Base-by-base conservation (phyloP, 2,329 filamentous ascomycete species). In the Fusarium marasasianum region DNA sequence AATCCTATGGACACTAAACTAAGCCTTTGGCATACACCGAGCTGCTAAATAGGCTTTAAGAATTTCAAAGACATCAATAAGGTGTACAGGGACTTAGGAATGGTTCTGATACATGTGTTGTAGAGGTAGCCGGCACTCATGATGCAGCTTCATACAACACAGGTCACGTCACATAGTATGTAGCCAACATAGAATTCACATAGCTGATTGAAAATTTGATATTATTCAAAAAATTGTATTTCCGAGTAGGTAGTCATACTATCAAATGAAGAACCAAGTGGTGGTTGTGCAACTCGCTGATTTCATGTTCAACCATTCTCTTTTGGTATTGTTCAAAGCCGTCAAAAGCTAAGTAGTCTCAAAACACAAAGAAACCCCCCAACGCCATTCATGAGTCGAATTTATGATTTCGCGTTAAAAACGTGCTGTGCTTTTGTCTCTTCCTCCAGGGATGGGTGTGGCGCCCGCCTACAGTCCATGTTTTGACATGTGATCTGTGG, bases 381-480 rank as follows among this genome's bases (percentile, higher is more conserved):
- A 77, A 78, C 76, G 76, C 76, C 76, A 69, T 77, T 78, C 76
- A 61, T 78, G 57, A 78, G 64, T 76, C 72, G 64, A 76, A 75
- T 73, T 77, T 78, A 74, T 72, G 61, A 59, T 69, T 66, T 70
- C 53, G 45, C 50, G 66, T 77, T 44, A 61, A 66, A 68, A 70
- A 70, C 67, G 66, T 72, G 63, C 29, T 53, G 57, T 73, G 60
- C 55, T 57, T 68, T 65, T 73, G 50, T 35, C 61, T 51, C 44
- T 48, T 65, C 29, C 50, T 44, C 37, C 29, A n/a, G 44, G 58
- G 55, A 59, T 65, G 37, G 58, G 33, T 62, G 63, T 69, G 59
- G 66, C 55, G 69, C 35, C 29, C 18, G 13, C 26, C 31, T 48
- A 22, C 18, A 45, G 56, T 40, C 22, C 59, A 64, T 63, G 33